Evolutionary conservation across 108 stramenopile genomes (phyloP), one percentile per base, ranked within the genome.

Genomic region (Cafeteria roenbergensis): DNA sequence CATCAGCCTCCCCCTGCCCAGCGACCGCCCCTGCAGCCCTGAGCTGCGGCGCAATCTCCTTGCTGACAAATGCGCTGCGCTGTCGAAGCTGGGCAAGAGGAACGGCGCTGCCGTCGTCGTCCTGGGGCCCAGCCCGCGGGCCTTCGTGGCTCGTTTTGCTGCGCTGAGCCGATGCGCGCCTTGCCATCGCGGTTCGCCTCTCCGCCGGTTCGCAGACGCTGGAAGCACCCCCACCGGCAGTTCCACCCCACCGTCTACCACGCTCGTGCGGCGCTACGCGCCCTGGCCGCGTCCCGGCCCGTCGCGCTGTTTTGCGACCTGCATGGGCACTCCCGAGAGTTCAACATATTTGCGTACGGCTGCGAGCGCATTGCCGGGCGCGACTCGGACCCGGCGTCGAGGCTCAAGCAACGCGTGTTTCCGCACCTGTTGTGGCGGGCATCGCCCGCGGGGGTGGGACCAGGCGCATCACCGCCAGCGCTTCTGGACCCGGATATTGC

Each of bases 331-430:
- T 57, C 57, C 17, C 30, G 33, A 6, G 14, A 34, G 33, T 57
- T 57, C 17, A 57, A 57, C 17, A 17, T 17, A 12, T 57, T 57
- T 57, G 17, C 33, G 12, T 57, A 57, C 57, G 57, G 57, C 12
- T 57, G 57, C 42, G 6, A 48, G 42, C 42, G 32, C 57, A 12
- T 6, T 6, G 12, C 12, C 30, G 8, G 17, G 32, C 12, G 57
- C 57, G 57, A 14, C 6, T 34, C 32, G 30, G 12, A 57, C 12
- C 8, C 6, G 32, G 33, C 57, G 14, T 57, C 17, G 12, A 6
- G 14, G 14, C 30, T 8, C 57, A n/a, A 57, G 57, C 57, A 57
- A 14, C 12, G 6, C 12, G 12, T 12, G 12, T 6, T 17, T 6
- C 57, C 17, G 33, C 42, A 48, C 42, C 42, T 57, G 33, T 57